Evolutionary conservation across 2,329 filamentous ascomycete species (phyloP).

Genomic region (Furcasterigmium sp.): DNA sequence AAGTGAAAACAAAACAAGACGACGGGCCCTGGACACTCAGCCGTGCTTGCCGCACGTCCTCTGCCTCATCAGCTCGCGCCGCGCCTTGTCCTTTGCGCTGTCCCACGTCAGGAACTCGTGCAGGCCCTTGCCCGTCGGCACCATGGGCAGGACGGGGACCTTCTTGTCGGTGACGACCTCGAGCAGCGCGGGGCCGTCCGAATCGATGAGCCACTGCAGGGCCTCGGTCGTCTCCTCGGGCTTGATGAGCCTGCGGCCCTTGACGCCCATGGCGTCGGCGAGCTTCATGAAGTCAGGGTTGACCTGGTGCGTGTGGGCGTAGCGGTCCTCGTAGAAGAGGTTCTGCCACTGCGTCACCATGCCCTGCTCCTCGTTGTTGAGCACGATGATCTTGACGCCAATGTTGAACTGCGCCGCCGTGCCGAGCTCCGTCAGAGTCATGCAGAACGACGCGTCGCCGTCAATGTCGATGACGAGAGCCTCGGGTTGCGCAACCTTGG

Average conservation of each 20-base stretch:
- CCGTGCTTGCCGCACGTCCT: constrained; percentile 44
- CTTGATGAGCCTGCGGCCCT: constrained; percentile 65
- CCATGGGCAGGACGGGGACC: constrained; percentile 96
- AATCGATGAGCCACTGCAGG: constrained; percentile 83
- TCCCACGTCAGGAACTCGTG: constrained; percentile 94
- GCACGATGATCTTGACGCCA: constrained; percentile 85
- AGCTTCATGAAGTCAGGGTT: constrained; percentile 97
- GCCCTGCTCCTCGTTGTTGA: constrained; percentile 97
- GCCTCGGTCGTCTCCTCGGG: constrained; percentile 72
- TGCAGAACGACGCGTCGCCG: constrained; percentile 97
- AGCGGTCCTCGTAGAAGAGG: constrained; percentile 94
- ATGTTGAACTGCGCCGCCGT: constrained; percentile 96
- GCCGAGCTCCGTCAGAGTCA: constrained; percentile 93
- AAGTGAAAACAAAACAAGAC: not conserved
- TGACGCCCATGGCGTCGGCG: constrained; percentile 83
- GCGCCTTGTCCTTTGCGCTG: constrained; percentile 61
- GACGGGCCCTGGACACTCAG: not conserved
- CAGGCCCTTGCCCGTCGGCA: constrained; percentile 78
- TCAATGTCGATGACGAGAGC: constrained; percentile 92
- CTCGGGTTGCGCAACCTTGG: constrained; percentile 75
- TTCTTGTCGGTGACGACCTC: constrained; percentile 90
- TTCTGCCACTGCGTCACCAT: constrained; percentile 99
- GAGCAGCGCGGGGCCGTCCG: constrained; percentile 85
- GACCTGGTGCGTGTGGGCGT: constrained; percentile 84
- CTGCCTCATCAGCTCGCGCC: constrained; percentile 62